Evolutionary conservation across 2,329 filamentous ascomycete species (phyloP), one percentile per base, ranked within the genome.

Genomic region (Cordyceps militaris): DNA sequence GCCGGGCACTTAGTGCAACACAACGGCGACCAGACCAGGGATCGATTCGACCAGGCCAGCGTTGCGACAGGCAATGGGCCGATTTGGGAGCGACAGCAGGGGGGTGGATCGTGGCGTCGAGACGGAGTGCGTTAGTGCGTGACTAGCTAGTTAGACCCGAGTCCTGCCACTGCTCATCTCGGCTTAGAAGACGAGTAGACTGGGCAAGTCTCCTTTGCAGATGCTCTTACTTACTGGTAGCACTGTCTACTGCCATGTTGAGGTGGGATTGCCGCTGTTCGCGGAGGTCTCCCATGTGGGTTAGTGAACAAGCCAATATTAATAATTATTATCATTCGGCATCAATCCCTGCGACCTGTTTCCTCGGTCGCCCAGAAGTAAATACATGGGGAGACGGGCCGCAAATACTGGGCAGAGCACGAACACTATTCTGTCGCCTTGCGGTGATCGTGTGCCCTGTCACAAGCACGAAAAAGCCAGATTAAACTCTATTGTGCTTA

Each of bases 1-100:
- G 23, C 34, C 46, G 28, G 34, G 47, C n/a, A 23, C 13, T 21
- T 34, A 50, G 30, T 53, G 50, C 36, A n/a, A 43, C 34, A 52
- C 49, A 42, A 43, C 24, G 50, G 50, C 50, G 14, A 44, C 51
- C 40, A 23, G 28, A 54, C 28, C n/a, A 54, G 51, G 51, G 40
- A 46, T 46, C 40, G 28, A 19, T 32, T 8, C 3, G 30, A 23
- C 13, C 19, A 24, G 8, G 23, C 30, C 26, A 46, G 40, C 40
- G 30, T 43, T 26, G 28, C 51, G 50, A 53, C 50, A 32, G 28
- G 38, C 38, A 54, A 54, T 54, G 51, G 51, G 51, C 28, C 51
- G 51, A 54, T 54, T 54, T 54, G 51, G 51, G 51, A 54, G 51
- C 42, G 42, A 54, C 51, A 46, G 21, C 51, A 54, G 40, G 51